phyloP scores from a whole-genome alignment of 805 yeast genomes.

The Wickerhamiella kazuoi region DNA sequence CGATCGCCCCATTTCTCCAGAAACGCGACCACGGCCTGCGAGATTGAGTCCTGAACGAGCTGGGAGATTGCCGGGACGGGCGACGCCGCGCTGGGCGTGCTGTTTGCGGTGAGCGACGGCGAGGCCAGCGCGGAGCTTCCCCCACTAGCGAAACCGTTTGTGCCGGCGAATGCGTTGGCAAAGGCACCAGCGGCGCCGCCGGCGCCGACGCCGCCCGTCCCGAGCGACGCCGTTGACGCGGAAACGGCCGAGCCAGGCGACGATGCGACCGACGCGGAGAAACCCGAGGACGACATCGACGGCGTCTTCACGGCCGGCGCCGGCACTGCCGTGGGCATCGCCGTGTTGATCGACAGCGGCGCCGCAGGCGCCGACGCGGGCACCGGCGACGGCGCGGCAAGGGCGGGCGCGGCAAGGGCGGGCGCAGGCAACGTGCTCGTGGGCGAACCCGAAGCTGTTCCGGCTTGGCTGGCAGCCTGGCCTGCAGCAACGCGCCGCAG shows the following conservation, averaged over 20 bases:
- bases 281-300: background rate
- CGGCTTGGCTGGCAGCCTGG: constrained; percentile 1
- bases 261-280: background rate
- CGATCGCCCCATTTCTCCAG: constrained; percentile 61
- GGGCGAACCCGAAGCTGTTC: too few species aligned
- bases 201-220: too few species aligned
- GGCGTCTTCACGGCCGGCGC: too few species aligned
- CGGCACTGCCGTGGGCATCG: background rate
- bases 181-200: background rate
- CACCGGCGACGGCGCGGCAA: background rate
- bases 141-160: background rate
- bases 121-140: background rate
- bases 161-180: background rate
- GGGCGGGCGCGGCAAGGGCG: background rate
- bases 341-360: background rate
- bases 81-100: background rate
- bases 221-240: background rate
- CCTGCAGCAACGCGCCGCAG: constrained; percentile 1
- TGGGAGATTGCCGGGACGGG: background rate
- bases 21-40: constrained; percentile 41
- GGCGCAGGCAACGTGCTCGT: background rate
- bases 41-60: constrained; percentile 1
- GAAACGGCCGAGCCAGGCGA: background rate
- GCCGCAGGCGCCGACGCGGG: background rate
- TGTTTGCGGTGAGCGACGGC: background rate